Evolutionary conservation across 2,329 filamentous ascomycete genomes (phyloP), one percentile per base, ranked within the genome.

Genomic region (Trichophyton verrucosum): DNA sequence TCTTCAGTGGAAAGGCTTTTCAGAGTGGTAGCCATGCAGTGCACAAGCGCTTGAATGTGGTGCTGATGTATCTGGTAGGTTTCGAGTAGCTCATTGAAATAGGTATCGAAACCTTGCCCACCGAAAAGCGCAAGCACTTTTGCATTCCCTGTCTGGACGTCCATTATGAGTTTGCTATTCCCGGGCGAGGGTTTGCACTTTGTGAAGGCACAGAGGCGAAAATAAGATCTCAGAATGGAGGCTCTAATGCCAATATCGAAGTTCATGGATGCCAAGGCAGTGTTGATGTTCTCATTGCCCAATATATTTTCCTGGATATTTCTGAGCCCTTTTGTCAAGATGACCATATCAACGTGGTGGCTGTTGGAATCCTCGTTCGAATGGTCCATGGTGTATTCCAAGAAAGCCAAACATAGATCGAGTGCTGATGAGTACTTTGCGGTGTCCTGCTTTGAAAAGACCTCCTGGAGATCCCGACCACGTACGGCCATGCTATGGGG

Each of bases 21-120:
- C n/a, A 99, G 82, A 60, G 95, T 85, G 70, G 94, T 87, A 15
- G 94, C 91, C 6, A 91, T 86, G 24, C 85, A 82, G 27, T 82
- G 81, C 70, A 99, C 82, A 65, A 97, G 85, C 65, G 95, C 89
- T 67, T 89, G 87, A 3, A 96, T 85, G 67, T 99, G 95, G 30
- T 88, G 88, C 9, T 89, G 87, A 76, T 99, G 99, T 62, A 91
- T 96, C 68, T 81, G 85, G 78, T 92, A 92, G 62, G 97, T 83
- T 73, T 95, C 88, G 61, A 94, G 86, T 64, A 99, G 83, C 78
- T 99, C 94, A 67, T 99, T 92, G 70, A 99, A 99, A 77, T 99
- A 99, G 77, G 99, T 94, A 76, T 99, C 92, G 65, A 99, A 97
- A 68, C 94, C 94, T 74, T 99, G 94, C 5, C 94, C 94, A 63